Evolutionary conservation across 805 yeast genomes (phyloP), one percentile per base, ranked within the genome.

Genomic region (Yamadazyma akitaensis): DNA sequence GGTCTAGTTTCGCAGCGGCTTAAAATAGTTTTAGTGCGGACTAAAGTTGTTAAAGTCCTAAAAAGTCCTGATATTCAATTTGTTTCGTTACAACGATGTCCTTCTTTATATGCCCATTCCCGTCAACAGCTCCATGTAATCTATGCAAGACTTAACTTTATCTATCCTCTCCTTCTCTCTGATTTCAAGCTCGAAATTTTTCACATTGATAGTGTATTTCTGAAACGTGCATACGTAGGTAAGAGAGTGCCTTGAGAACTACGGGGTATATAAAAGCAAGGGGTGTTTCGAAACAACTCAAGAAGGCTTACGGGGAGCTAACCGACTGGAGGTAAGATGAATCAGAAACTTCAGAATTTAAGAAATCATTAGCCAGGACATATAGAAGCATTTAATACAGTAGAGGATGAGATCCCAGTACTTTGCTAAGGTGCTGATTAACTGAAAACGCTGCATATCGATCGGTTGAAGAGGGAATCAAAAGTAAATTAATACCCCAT

Each of bases 381-480:
- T 51, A 75, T 75, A 6, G 70, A 67, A 13, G 33, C 61, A 1
- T 56, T 63, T 5, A 59, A 49, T 2, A 56, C 69, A 14, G 52
- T 50, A 9, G 62, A 55, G 0, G 72, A 58, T 37, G 75, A 71
- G 43, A 47, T 71, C 2, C 76, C 76, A 2, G 73, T 70, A 2
- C 71, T 72, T 46, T 72, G 75, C 75, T 75, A 66, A 1, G 71
- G 76, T 46, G 75, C 75, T 6, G 73, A n/a, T n/a, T 72, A 18
- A 70, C 75, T 9, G 72, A 75, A 3, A 73, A 69, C 47, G 37
- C 55, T 3, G 71, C 69, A 2, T 64, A 66, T 13, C 51, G 56
- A 43, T 48, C 54, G 19, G 53, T 55, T 9, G 68, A 65, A 14
- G 50, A 50, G 12, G 40, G 51, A 35, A 61, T 67, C 13, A 51